Conservation (phyloP, 129 eudicot species). For the Escallonia rubra region DNA sequence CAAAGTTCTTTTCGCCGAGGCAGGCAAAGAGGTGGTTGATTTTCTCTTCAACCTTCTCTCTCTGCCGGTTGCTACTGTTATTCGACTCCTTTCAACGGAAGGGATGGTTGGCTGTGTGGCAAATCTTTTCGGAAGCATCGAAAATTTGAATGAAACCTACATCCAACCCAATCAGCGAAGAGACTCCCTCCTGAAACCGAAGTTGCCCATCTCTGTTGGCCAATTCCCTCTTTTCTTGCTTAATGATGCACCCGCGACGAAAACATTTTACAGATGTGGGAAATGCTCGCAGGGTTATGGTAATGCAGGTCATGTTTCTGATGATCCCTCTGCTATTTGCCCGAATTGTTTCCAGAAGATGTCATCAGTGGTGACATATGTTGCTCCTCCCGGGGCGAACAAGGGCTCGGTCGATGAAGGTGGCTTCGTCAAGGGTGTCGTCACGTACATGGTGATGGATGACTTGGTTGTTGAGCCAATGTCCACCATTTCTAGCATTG, state of each 20-base stretch:
- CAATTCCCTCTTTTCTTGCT: background rate
- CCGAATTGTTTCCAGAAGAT: background rate
- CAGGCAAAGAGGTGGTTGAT: slow-evolving; percentile 25
- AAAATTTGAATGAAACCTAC: slow-evolving; percentile 12
- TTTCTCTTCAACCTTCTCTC: slow-evolving; percentile 30
- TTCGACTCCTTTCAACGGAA: slow-evolving; percentile 18
- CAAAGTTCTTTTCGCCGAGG: slow-evolving; percentile 43
- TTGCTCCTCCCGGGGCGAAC: background rate
- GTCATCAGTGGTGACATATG: background rate
- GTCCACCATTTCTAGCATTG: slow-evolving; percentile 13
- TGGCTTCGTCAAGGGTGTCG: slow-evolving; percentile 11
- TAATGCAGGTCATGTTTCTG: background rate
- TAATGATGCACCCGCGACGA: background rate
- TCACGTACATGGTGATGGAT: slow-evolving; percentile 22
- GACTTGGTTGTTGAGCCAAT: slow-evolving; percentile 13
- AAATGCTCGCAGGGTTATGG: background rate
- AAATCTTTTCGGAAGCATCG: slow-evolving; percentile 28
- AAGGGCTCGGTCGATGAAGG: background rate
- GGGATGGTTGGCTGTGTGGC: slow-evolving; percentile 31
- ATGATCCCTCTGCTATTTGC: background rate
- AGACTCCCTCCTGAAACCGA: background rate
- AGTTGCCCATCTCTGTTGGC: background rate
- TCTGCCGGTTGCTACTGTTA: slow-evolving; percentile 25
- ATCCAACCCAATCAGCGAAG: slow-evolving; percentile 15
- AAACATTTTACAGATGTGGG: background rate